phyloP scores from a whole-genome alignment of 768 basidiomycete species.

The Lactarius quietus region DNA sequence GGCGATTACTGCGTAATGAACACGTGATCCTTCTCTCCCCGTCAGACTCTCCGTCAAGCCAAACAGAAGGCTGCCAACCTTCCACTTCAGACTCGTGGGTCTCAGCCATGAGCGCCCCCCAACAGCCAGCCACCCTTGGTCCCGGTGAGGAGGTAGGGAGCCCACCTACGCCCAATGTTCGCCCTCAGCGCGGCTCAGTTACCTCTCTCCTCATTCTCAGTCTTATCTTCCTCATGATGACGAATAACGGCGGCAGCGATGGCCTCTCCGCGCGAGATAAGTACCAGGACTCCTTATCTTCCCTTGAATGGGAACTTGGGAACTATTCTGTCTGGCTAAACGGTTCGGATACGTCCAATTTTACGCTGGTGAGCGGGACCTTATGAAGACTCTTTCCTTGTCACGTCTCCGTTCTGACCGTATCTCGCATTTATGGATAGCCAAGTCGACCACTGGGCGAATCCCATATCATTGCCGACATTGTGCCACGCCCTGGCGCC shows the following conservation, averaged over 20 bases:
- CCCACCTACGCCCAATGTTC: slow-evolving; percentile 10
- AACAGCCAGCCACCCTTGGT: background rate
- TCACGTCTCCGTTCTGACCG: background rate
- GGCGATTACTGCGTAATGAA: too few species aligned
- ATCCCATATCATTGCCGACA: slow-evolving; percentile 45
- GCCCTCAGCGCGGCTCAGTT: slow-evolving; percentile 54
- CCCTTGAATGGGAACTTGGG: slow-evolving; percentile 55
- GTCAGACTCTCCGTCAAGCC: too few species aligned
- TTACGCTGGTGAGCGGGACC: slow-evolving; percentile 50
- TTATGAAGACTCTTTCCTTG: background rate
- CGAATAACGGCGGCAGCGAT: slow-evolving; percentile 61
- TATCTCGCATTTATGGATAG: slow-evolving; percentile 34
- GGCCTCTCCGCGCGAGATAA: slow-evolving; percentile 60
- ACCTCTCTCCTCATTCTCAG: slow-evolving; percentile 71
- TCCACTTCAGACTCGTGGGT: background rate
- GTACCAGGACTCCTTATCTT: slow-evolving; percentile 61
- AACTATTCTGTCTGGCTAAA: slow-evolving; percentile 78
- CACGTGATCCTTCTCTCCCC: background rate
- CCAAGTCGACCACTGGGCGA: slow-evolving; percentile 44
- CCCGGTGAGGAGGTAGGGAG: slow-evolving; percentile 9
- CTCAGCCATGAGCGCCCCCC: slow-evolving; percentile 10
- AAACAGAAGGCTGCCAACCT: background rate
- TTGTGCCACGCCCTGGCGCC: slow-evolving; percentile 43
- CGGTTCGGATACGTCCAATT: slow-evolving; percentile 55
- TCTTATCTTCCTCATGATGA: slow-evolving; percentile 76